Percentiles rank a stretch among this genome's conserved stretches.
phyloP scores from a whole-genome alignment of 257 asterid species.

The Mentha longifolia region DNA sequence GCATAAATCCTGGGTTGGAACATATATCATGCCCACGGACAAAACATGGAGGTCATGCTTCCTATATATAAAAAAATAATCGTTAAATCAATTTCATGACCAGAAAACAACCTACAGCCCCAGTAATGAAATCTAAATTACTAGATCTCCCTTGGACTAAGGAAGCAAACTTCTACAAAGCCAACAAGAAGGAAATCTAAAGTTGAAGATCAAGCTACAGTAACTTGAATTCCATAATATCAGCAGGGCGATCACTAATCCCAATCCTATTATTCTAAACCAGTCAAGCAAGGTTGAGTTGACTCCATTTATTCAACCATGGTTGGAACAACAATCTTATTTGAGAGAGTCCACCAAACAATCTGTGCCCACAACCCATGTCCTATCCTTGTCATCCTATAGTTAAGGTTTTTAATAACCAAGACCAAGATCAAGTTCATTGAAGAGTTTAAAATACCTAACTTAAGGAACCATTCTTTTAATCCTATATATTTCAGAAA shows the following conservation, averaged over 20 bases:
- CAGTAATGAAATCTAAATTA: too few relatives aligned
- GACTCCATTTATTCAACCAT: neutral
- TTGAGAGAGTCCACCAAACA: neutral
- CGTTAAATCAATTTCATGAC: neutral
- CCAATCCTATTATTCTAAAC: neutral
- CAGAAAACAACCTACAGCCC: neutral
- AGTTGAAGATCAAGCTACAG: too few relatives aligned
- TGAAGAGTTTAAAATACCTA: neutral
- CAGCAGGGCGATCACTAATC: neutral
- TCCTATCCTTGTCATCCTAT: neutral
- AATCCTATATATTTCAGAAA: neutral
- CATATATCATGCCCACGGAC: neutral
- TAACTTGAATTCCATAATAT: too few relatives aligned
- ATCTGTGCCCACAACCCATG: neutral
- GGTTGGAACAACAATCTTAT: neutral
- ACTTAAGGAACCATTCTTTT: constrained; percentile 1
- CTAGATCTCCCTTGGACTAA: neutral
- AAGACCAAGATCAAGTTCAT: neutral
- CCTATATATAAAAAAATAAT: neutral
- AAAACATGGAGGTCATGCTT: neutral
- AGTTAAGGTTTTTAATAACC: neutral
- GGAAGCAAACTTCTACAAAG: neutral
- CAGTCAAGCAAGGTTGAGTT: neutral
- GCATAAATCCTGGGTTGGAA: neutral
- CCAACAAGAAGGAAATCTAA: neutral